These are phyloP conservation scores for Epipyxis sp. DNA, from an alignment of 108 stramenopile genomes.

Conservation along the genomic window DNA sequence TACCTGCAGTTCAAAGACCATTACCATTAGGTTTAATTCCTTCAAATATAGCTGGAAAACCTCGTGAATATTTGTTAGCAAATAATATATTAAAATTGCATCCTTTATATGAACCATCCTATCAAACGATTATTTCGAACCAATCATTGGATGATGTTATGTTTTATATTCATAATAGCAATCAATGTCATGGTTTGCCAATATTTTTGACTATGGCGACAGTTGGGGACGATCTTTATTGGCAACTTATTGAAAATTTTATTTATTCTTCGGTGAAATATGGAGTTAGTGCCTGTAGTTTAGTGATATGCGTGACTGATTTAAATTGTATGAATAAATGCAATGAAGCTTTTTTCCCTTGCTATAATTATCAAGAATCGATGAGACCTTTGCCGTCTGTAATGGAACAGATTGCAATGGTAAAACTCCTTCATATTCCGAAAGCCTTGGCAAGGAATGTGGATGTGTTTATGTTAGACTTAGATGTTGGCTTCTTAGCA, in stretches of 20 bases:
- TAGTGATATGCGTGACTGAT: slow-evolving; percentile 22
- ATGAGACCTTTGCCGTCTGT: neutral
- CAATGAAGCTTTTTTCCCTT: slow-evolving; percentile 9
- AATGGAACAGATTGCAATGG: slow-evolving; percentile 24
- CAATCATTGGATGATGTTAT: neutral
- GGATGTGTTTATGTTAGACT: slow-evolving; percentile 20
- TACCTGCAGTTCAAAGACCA: neutral
- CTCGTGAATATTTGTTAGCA: neutral
- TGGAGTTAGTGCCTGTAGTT: neutral
- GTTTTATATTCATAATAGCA: neutral
- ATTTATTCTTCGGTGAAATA: neutral
- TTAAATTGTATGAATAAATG: neutral
- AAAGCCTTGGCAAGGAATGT: slow-evolving; percentile 6
- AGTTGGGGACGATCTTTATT: slow-evolving; percentile 12
- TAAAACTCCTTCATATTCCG: slow-evolving; percentile 15
- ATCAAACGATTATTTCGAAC: no score
- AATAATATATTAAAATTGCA: neutral
- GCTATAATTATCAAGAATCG: neutral
- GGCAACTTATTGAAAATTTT: slow-evolving; percentile 31
- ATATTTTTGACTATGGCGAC: slow-evolving; percentile 19
- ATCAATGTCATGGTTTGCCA: neutral
- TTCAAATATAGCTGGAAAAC: neutral
- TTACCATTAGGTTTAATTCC: neutral
- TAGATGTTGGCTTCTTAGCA: slow-evolving; percentile 25
- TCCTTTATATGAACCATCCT: neutral